Percentiles rank a stretch among this genome's conserved stretches.
These are phyloP conservation scores for Mycothermus thermophilus DNA, from an alignment of 495 filamentous ascomycete genomes.

Conservation along the genomic window DNA sequence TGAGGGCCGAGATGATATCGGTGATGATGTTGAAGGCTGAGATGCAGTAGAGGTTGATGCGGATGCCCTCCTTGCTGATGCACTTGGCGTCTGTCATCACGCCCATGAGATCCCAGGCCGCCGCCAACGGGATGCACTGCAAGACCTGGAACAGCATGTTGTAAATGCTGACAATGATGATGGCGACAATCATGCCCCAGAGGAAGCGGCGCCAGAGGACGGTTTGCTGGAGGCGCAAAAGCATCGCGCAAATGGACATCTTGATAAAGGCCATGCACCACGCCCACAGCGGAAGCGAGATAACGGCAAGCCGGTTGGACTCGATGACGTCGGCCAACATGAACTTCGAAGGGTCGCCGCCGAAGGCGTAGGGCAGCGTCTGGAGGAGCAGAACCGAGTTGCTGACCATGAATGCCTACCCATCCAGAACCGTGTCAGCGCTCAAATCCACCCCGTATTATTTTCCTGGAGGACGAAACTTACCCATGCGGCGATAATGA, in stretches of 20 bases:
- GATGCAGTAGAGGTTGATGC: constrained; percentile 6
- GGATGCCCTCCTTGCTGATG: neutral
- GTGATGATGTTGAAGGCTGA: constrained; percentile 11
- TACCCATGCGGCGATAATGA: constrained; percentile 11
- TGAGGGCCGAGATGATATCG: constrained; percentile 8
- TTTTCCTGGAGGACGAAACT: too few relatives aligned
- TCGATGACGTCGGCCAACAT: neutral
- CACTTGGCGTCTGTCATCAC: neutral
- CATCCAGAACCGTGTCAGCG: too few relatives aligned
- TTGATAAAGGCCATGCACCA: constrained; percentile 14
- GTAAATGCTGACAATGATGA: constrained; percentile 5
- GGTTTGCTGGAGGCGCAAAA: constrained; percentile 8
- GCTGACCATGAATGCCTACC: constrained; percentile 4
- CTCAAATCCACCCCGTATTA: too few relatives aligned
- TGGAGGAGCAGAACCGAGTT: constrained; percentile 11
- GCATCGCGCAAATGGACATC: constrained; percentile 8
- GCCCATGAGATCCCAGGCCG: constrained; percentile 9
- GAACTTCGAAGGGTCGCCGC: constrained; percentile 1
- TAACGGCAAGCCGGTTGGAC: constrained; percentile 4
- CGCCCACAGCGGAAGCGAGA: constrained; percentile 10
- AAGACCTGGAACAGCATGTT: constrained; percentile 8
- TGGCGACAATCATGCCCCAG: constrained; percentile 2
- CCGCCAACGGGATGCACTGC: constrained; percentile 8
- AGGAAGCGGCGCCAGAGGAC: constrained; percentile 1
- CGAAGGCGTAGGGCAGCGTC: neutral